Evolutionary conservation across 2,329 filamentous ascomycete species (phyloP), one percentile per base, ranked within the genome.

Genomic region (Rhinocladiella similis): DNA sequence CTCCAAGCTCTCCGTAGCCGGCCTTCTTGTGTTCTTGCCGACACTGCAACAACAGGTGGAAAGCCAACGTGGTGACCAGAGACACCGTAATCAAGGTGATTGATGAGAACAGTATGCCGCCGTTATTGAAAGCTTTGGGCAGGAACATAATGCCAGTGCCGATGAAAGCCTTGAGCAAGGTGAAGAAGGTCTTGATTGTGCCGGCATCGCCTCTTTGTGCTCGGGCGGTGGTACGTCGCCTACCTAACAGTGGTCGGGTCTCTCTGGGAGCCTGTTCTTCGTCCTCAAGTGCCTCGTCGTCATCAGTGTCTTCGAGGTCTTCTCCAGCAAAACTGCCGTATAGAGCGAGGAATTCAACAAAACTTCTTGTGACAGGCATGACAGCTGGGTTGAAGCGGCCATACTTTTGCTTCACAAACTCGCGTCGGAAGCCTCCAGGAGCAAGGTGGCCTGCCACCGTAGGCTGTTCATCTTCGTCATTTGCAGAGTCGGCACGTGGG

Each of bases 71-170:
- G 43, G 86, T 89, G 63, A 91, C 73, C 18, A 81, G 68, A 1
- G 88, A 85, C 2, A 91, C 82, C 9, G 77, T 73, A 45, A 91
- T 71, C 62, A 91, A 80, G 0, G 86, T 85, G 48, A 90, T 72
- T 0, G 84, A 86, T 0, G 88, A 90, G 68, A 91, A 91, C 10
- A 90, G 75, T 50, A 91, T 85, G 20, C 88, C 88, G 35, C 88
- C 88, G 62, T 91, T 91, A 66, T 84, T 83, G 73, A 91, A 91
- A 0, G 88, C 88, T 68, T 90, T 91, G 46, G 88, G 88, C 43
- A 91, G 70, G 67, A 91, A 91, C 84, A 91, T 90, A 69, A 91
- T 91, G 59, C 88, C 88, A 0, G 88, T 91, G 47, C 88, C 88
- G 51, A 91, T 82, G 65, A 91, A 91, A 1, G 88, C 88, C 70